Evolutionary conservation across 441 rosid genomes (phyloP).

Genomic region (Kokia cookei): DNA sequence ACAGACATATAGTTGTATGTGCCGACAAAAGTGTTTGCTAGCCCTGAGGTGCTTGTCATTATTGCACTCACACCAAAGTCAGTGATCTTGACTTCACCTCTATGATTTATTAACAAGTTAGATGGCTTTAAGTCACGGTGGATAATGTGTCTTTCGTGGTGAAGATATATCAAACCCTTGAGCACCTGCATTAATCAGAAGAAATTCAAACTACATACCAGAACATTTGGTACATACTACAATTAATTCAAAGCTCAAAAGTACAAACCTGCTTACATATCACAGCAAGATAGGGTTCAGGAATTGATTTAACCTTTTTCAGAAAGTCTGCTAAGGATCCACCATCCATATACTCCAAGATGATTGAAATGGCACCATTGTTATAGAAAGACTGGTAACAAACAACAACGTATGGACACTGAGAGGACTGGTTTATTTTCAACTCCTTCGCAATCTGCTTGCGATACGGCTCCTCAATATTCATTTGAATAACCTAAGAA

Average conservation of each 20-base stretch:
- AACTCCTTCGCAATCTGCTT: conserved; percentile 77
- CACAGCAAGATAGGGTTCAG: conserved; percentile 76
- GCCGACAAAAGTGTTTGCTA: conserved; percentile 81
- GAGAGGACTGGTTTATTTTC: conserved; percentile 80
- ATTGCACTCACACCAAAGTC: conserved; percentile 91
- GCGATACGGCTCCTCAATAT: conserved; percentile 60
- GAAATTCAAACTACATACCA: not conserved
- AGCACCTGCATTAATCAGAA: conserved; percentile 52
- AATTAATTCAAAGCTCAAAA: not conserved
- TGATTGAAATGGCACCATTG: conserved; percentile 79
- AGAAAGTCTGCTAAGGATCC: conserved; percentile 91
- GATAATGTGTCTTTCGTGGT: conserved; percentile 77
- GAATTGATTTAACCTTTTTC: conserved; percentile 61
- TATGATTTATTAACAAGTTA: conserved; percentile 80
- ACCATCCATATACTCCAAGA: conserved; percentile 98
- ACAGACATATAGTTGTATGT: conserved; percentile 94
- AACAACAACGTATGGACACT: conserved; percentile 79
- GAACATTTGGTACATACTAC: not conserved
- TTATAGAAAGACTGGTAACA: conserved; percentile 81
- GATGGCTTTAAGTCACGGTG: conserved; percentile 96
- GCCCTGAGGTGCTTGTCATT: conserved; percentile 70
- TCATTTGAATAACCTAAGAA: conserved; percentile 78
- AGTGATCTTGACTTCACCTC: conserved; percentile 91
- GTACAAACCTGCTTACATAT: conserved; percentile 71
- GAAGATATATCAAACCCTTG: conserved; percentile 78